phyloP scores from a whole-genome alignment of 331 rosid genomes.

The Erythrophleum ivorense region DNA sequence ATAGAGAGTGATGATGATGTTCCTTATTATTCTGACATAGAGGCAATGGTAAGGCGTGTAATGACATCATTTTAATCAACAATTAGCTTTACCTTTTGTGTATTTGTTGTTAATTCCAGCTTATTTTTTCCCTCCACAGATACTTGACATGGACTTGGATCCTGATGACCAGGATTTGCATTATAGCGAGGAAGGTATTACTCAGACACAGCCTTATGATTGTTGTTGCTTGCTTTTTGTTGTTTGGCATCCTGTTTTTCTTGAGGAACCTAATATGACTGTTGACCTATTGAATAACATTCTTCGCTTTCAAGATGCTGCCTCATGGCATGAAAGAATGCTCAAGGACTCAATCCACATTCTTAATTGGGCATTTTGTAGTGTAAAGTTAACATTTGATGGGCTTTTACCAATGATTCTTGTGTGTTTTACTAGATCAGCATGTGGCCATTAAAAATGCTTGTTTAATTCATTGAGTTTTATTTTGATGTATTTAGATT shows the following conservation, averaged over 20 bases:
- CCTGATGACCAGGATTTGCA: conserved; percentile 74
- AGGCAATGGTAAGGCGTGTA: conserved; percentile 78
- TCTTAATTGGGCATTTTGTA: background rate
- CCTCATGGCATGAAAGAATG: conserved; percentile 9
- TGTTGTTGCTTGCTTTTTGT: conserved; percentile 16
- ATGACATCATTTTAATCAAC: conserved; percentile 27
- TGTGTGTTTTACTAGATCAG: conserved; percentile 24
- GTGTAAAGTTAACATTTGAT: conserved; percentile 9
- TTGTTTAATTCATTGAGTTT: conserved; percentile 7
- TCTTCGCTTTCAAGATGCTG: background rate
- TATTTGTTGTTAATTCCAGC: conserved; percentile 17
- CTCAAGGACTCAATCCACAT: background rate
- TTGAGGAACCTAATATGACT: conserved; percentile 2
- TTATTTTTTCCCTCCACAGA: conserved; percentile 52
- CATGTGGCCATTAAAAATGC: conserved; percentile 7
- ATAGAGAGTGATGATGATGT: conserved; percentile 82
- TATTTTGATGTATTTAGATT: conserved; percentile 1
- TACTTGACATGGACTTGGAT: conserved; percentile 96
- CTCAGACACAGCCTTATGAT: conserved; percentile 4
- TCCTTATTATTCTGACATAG: conserved; percentile 88
- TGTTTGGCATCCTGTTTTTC: conserved; percentile 16
- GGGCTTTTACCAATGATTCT: conserved; percentile 10
- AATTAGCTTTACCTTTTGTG: conserved; percentile 30
- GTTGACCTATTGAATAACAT: conserved; percentile 6
- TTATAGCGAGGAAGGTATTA: conserved; percentile 78